Base-by-base conservation (phyloP, 345 rosid species). In the Raphanus raphanistrum region DNA sequence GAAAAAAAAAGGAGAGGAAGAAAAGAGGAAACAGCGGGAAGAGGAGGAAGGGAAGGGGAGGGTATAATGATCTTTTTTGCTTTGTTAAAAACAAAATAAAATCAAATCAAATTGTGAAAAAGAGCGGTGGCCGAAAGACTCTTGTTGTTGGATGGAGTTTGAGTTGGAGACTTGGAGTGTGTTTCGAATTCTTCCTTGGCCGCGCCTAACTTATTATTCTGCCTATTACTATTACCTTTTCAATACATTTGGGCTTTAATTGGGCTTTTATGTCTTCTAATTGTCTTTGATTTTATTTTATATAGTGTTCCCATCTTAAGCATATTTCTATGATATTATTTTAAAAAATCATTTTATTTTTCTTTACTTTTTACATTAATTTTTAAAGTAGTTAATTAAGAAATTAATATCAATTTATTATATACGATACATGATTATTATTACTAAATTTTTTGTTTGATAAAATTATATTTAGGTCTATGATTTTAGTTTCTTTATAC, bases 21-120 rank as follows among this genome's bases (percentile, higher is more conserved):
- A n/a, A n/a, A n/a, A 66, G 72, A 71, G 81, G 81, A 78, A 71
- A 64, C 81, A 78, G 77, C 77, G 77, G 74, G 82, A 79, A 78
- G 63, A 60, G 10, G 8, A 35, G 41, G 74, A n/a, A n/a, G n/a
- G n/a, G n/a, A n/a, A n/a, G n/a, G n/a, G n/a, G n/a, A n/a, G n/a
- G 73, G 63, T 33, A 43, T 3, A 48, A 17, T 0, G 0, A 72
- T 1, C 38, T 58, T 78, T 36, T 65, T 71, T 0, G 0, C 0
- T 33, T 11, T n/a, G n/a, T 11, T 77, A 8, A 3, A 41, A 31
- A 27, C 63, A 68, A 67, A 13, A 9, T 8, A 54, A 10, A 41
- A 2, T 41, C 10, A 63, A 10, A 52, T 15, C 8, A 17, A 17
- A 52, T 15, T 16, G 58, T 15, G 10, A 58, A 4, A 4, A 68